phyloP scores from a whole-genome alignment of 345 rosid species.

The Lepidium didymum region DNA sequence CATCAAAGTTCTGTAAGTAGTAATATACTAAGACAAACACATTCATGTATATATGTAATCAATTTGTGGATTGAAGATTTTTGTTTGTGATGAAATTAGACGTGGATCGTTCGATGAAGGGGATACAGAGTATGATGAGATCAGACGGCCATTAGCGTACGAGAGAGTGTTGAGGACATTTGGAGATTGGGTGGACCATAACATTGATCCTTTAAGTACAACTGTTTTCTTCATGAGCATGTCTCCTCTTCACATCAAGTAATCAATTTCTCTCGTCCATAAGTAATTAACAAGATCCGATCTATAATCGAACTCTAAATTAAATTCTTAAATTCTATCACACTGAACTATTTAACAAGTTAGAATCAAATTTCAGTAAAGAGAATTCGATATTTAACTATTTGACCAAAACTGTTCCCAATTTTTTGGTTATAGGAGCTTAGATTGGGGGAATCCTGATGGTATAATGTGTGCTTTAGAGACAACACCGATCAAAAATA shows the following conservation, averaged over 20 bases:
- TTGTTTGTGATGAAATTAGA: conserved; percentile 25
- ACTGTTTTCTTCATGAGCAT: conserved; percentile 86
- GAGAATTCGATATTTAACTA: too few relatives aligned
- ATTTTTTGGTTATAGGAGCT: conserved; percentile 42
- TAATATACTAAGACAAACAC: not conserved
- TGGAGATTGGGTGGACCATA: conserved; percentile 83
- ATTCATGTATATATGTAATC: not conserved
- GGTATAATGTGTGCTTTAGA: conserved; percentile 73
- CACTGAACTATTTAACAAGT: too few relatives aligned
- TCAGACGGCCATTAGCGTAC: conserved; percentile 68
- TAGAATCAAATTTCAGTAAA: too few relatives aligned
- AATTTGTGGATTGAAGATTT: conserved; percentile 41
- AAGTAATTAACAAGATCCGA: too few relatives aligned
- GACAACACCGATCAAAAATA: conserved; percentile 43
- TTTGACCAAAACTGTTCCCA: too few relatives aligned
- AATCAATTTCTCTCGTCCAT: not conserved
- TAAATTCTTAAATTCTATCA: too few relatives aligned
- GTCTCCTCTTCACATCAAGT: conserved; percentile 92
- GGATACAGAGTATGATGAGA: conserved; percentile 59
- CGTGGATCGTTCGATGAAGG: conserved; percentile 87
- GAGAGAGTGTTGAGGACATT: conserved; percentile 58
- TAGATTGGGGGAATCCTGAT: conserved; percentile 74
- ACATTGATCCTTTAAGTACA: conserved; percentile 62
- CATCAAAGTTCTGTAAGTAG: conserved; percentile 78
- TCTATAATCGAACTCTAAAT: too few relatives aligned